phyloP scores from a whole-genome alignment of 2,329 filamentous ascomycete genomes.

The Zasmidium citrigriseum region DNA sequence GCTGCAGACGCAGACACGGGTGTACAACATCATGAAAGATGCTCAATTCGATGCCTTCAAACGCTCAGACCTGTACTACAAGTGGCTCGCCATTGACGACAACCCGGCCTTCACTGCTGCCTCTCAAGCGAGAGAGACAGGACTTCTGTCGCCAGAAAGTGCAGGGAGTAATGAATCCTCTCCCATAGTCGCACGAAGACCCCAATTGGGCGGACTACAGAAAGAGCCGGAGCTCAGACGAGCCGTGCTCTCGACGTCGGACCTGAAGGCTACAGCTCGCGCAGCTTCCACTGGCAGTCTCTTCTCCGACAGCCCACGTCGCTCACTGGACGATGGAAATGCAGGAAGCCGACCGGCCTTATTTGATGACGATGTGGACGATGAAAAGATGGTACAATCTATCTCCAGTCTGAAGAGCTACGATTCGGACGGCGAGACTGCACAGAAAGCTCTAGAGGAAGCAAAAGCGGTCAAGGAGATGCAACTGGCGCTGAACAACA shows the following conservation, averaged over 20 bases:
- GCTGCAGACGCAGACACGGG: constrained; percentile 75
- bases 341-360: constrained; percentile 57
- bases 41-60: constrained; percentile 84
- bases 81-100: constrained; percentile 89
- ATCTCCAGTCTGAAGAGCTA: constrained; percentile 79
- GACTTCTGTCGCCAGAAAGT: constrained; percentile 19
- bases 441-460: constrained; percentile 60
- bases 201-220: constrained; percentile 22
- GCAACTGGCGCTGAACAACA: constrained; percentile 87
- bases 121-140: constrained; percentile 14
- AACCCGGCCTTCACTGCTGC: constrained; percentile 35
- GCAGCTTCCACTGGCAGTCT: constrained; percentile 14
- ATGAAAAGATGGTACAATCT: constrained; percentile 74
- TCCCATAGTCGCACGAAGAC: constrained; percentile 22
- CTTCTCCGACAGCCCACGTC: constrained; percentile 45
- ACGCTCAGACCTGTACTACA: constrained; percentile 91
- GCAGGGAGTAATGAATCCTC: constrained; percentile 19
- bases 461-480: constrained; percentile 86
- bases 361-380: constrained; percentile 73
- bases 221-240: constrained; percentile 55
- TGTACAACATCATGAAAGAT: constrained; percentile 81
- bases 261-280: constrained; percentile 49
- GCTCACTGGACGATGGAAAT: constrained; percentile 69
- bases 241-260: constrained; percentile 62
- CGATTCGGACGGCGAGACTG: constrained; percentile 67